phyloP scores from a whole-genome alignment of 2,329 filamentous ascomycete species.

The Diaporthe sp. region DNA sequence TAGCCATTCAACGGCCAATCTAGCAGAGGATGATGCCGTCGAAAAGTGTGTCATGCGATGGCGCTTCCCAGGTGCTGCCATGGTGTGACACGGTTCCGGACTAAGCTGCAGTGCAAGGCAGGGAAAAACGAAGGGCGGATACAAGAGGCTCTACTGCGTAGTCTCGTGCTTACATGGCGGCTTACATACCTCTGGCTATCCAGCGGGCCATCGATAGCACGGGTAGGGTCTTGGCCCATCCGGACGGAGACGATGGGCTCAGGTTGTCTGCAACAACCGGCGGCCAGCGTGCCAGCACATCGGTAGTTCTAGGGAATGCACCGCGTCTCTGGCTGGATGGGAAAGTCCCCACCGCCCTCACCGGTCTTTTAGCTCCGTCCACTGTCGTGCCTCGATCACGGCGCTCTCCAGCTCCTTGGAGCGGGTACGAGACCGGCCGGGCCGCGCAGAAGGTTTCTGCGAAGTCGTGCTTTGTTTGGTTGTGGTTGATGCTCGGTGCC shows the following conservation, averaged over 20 bases:
- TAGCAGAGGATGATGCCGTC: slow-evolving; percentile 21
- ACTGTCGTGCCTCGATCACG: slow-evolving; percentile 34
- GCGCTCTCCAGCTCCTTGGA: slow-evolving; percentile 19
- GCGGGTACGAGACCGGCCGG: slow-evolving; percentile 22
- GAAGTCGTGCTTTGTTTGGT: slow-evolving; percentile 19
- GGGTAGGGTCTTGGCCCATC: slow-evolving; percentile 21
- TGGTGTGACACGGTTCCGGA: slow-evolving; percentile 11
- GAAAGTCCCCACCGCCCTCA: slow-evolving; percentile 28
- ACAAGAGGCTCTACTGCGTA: slow-evolving; percentile 21
- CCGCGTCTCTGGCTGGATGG: slow-evolving; percentile 31
- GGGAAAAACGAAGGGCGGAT: slow-evolving; percentile 22
- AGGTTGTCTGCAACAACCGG: slow-evolving; percentile 31
- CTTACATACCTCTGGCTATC: slow-evolving; percentile 15
- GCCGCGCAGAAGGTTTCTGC: slow-evolving; percentile 15
- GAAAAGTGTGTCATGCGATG: slow-evolving; percentile 16
- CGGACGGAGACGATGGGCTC: slow-evolving; percentile 7
- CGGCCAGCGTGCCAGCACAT: slow-evolving; percentile 1
- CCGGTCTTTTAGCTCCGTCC: slow-evolving; percentile 38
- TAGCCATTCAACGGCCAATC: slow-evolving; percentile 17
- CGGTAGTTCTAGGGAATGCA: slow-evolving; percentile 23
- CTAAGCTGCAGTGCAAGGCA: slow-evolving; percentile 27
- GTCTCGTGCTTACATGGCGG: slow-evolving; percentile 36
- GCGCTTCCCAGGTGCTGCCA: slow-evolving; percentile 10
- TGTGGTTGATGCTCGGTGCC: slow-evolving; percentile 25
- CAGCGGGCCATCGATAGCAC: slow-evolving; percentile 15